Conservation (phyloP, 176 grass and related monocot genomes). For the Lolium perenne region DNA sequence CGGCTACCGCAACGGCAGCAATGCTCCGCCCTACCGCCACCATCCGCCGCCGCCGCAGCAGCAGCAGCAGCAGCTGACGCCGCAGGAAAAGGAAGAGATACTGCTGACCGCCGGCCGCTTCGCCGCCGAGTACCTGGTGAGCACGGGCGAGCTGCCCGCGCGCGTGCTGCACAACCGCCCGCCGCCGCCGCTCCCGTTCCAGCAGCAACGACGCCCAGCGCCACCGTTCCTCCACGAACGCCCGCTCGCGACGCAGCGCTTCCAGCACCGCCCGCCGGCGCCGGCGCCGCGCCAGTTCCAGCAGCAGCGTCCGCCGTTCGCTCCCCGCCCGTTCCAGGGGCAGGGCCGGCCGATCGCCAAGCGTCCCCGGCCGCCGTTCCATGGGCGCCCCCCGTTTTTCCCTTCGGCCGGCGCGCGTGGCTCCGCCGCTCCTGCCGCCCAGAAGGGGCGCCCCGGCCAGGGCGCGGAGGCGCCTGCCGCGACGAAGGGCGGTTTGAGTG, state of each 20-base stretch:
- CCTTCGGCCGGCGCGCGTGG: too few species aligned
- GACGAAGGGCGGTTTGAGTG: background rate
- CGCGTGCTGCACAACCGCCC: background rate
- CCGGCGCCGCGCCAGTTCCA: background rate
- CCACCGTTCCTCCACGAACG: background rate
- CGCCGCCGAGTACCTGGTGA: background rate
- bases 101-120: background rate
- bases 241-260: background rate
- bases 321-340: background rate
- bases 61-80: slow-evolving; percentile 9
- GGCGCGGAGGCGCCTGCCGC: background rate
- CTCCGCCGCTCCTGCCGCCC: background rate
- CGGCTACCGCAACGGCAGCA: background rate
- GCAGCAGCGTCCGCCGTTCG: background rate
- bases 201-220: background rate
- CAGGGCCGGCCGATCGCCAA: slow-evolving; percentile 8
- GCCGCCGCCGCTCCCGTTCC: background rate
- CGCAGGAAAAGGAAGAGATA: background rate
- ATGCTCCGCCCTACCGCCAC: background rate
- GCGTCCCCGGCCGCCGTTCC: slow-evolving; percentile 7
- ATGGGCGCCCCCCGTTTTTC: background rate
- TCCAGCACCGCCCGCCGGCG: background rate
- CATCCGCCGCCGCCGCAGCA: background rate
- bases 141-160: background rate
- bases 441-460: background rate